These are phyloP conservation scores for Erodium chrysanthum DNA, from an alignment of 441 rosid genomes.

Conservation along the genomic window DNA sequence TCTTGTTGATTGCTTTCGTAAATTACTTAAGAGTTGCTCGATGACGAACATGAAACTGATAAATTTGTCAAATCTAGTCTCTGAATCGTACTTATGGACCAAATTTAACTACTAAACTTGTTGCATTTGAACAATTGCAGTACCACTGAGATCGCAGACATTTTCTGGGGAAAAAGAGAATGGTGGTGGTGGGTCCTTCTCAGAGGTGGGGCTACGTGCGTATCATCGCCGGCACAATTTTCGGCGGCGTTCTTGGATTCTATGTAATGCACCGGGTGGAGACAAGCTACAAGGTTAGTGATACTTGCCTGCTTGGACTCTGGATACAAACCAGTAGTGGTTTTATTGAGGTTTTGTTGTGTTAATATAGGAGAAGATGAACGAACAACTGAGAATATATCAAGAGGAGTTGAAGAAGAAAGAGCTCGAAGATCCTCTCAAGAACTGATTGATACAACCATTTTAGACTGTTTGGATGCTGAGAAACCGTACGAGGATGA, in stretches of 20 bases:
- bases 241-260: conserved; percentile 77
- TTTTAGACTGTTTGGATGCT: no score
- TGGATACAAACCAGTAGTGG: conserved; percentile 10
- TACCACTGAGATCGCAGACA: no score
- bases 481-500: background rate
- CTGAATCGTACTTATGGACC: no score
- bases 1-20: background rate
- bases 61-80: no score
- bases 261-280: conserved; percentile 85
- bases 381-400: conserved; percentile 61
- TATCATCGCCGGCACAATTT: conserved; percentile 70
- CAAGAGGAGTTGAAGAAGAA: conserved; percentile 49
- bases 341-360: conserved; percentile 6
- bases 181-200: conserved; percentile 34
- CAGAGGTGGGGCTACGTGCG: conserved; percentile 61
- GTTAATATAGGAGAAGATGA: conserved; percentile 55
- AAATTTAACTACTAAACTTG: no score
- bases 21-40: background rate
- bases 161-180: conserved; percentile 9
- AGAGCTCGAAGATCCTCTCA: conserved; percentile 11
- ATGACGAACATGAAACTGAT: background rate
- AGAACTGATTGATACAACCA: background rate
- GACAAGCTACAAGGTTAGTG: conserved; percentile 55
- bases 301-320: conserved; percentile 9
- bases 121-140: no score